phyloP scores from a whole-genome alignment of 2,329 filamentous ascomycete species.

The Hypoxylon sp. region DNA sequence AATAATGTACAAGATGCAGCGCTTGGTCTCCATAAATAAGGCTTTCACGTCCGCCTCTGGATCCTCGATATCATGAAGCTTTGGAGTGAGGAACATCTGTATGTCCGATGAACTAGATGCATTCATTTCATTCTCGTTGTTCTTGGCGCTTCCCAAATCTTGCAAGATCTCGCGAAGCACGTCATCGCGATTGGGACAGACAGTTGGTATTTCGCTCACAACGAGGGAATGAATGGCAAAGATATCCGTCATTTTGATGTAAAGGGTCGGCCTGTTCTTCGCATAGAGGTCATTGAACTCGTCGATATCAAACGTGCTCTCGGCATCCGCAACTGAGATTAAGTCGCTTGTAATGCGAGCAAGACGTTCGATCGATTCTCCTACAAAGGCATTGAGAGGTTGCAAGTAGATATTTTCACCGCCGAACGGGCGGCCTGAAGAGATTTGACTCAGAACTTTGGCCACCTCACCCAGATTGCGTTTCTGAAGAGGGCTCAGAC shows the following conservation, averaged over 20 bases:
- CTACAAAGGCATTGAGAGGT: constrained; percentile 91
- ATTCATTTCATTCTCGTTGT: constrained; percentile 93
- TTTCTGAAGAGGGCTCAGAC: constrained; percentile 91
- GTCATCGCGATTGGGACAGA: constrained; percentile 88
- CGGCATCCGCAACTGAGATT: constrained; percentile 87
- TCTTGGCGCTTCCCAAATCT: constrained; percentile 95
- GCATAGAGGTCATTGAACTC: constrained; percentile 99
- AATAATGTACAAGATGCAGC: constrained; percentile 97
- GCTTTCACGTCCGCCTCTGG: constrained; percentile 93
- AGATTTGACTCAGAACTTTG: constrained; percentile 91
- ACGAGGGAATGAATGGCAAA: constrained; percentile 95
- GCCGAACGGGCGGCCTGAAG: constrained; percentile 89
- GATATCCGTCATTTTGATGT: constrained; percentile 98
- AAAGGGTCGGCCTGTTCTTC: constrained; percentile 96
- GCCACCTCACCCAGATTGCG: constrained; percentile 91
- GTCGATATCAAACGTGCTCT: constrained; percentile 96
- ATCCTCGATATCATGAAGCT: constrained; percentile 90
- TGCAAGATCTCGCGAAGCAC: constrained; percentile 91
- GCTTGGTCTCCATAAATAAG: constrained; percentile 98
- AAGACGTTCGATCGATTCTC: constrained; percentile 85
- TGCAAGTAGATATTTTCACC: constrained; percentile 96
- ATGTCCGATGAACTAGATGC: constrained; percentile 90
- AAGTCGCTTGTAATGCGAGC: constrained; percentile 81
- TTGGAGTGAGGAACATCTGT: constrained; percentile 89
- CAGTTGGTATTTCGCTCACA: constrained; percentile 80